Evolutionary conservation across 805 yeast species (phyloP).

Genomic region (Wickerhamiella sergipiensis): DNA sequence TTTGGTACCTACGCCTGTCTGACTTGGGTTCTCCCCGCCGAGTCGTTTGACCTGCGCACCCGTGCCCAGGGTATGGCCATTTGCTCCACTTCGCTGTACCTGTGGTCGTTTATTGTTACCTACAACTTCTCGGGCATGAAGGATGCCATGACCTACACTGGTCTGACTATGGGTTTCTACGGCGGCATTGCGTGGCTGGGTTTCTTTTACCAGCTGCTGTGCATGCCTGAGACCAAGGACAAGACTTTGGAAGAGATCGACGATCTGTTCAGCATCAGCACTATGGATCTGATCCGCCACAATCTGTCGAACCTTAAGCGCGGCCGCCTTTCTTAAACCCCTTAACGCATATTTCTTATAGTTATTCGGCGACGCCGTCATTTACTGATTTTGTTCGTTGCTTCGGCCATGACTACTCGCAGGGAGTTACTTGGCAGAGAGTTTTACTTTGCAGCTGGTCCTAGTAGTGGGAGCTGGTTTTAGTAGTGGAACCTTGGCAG

Average conservation of each 20-base stretch:
- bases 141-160: slow-evolving; percentile 43
- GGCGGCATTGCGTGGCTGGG: slow-evolving; percentile 54
- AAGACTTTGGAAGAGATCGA: slow-evolving; percentile 63
- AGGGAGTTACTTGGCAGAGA: too few species aligned
- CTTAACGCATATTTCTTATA: not conserved
- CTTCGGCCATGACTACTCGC: too few species aligned
- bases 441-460: too few species aligned
- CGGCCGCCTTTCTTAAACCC: not conserved
- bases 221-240: slow-evolving; percentile 62
- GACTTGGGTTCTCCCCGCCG: slow-evolving; percentile 60
- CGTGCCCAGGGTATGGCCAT: slow-evolving; percentile 56
- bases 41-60: slow-evolving; percentile 43
- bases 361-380: not conserved
- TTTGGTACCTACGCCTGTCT: slow-evolving; percentile 54
- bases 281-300: slow-evolving; percentile 25
- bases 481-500: too few species aligned
- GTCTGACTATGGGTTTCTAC: slow-evolving; percentile 51
- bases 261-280: slow-evolving; percentile 40
- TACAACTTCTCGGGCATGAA: slow-evolving; percentile 49
- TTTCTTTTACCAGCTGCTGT: slow-evolving; percentile 27
- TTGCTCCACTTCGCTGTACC: slow-evolving; percentile 37
- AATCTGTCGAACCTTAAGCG: slow-evolving; percentile 18
- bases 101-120: slow-evolving; percentile 52
- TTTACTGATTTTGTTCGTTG: too few species aligned
- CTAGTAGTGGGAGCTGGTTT: too few species aligned